phyloP scores from a whole-genome alignment of 1,139 yeast genomes.

The Hyphopichia pseudoburtonii region DNA sequence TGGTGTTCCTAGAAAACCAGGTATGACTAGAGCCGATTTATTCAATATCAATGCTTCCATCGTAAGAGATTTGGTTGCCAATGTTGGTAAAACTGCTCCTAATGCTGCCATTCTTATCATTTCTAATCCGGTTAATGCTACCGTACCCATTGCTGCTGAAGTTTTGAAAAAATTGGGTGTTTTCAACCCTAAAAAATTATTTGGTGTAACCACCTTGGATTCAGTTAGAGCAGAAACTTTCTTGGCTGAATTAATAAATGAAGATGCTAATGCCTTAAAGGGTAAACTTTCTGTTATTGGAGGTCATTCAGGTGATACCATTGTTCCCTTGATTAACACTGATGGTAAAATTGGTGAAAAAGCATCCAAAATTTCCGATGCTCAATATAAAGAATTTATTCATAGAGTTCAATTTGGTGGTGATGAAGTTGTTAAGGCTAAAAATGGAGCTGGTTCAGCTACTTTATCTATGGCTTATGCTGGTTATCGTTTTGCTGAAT shows the following conservation, averaged over 20 bases:
- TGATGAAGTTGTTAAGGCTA: conserved; percentile 77
- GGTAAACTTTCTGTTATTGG: conserved; percentile 64
- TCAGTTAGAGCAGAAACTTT: conserved; percentile 70
- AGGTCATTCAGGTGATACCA: conserved; percentile 78
- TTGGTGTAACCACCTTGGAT: conserved; percentile 75
- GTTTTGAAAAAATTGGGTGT: conserved; percentile 60
- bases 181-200: conserved; percentile 63
- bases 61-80: conserved; percentile 58
- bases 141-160: conserved; percentile 75
- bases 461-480: conserved; percentile 79
- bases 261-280: conserved; percentile 36
- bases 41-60: conserved; percentile 74
- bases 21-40: conserved; percentile 77
- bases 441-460: conserved; percentile 76
- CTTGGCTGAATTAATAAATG: conserved; percentile 43
- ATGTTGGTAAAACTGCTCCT: conserved; percentile 59
- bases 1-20: conserved; percentile 80
- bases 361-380: conserved; percentile 27
- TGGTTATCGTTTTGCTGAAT: conserved; percentile 65
- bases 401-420: conserved; percentile 75
- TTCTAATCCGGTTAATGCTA: conserved; percentile 74
- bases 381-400: conserved; percentile 45
- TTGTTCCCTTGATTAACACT: conserved; percentile 54
- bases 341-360: conserved; percentile 25
- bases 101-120: conserved; percentile 65